These are phyloP conservation scores for Penicilliopsis zonata DNA, from an alignment of 495 filamentous ascomycete genomes.

Conservation along the genomic window DNA sequence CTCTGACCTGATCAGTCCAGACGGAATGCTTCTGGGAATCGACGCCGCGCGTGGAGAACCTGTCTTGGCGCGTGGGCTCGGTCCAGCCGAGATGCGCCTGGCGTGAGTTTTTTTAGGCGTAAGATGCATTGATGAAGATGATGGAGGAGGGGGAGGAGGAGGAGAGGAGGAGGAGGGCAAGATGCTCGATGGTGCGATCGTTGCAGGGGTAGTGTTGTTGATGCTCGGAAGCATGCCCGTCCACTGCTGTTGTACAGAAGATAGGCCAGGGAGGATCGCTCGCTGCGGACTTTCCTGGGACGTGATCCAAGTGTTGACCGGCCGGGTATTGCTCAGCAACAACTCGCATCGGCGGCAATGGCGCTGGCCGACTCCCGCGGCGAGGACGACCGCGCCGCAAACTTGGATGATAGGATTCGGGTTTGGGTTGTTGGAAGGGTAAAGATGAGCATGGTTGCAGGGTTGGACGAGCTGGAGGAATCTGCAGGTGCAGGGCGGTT, in stretches of 20 bases:
- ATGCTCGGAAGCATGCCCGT: neutral
- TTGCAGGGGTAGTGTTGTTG: neutral
- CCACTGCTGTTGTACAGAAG: too few relatives aligned
- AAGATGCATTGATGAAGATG: neutral
- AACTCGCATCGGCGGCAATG: slow-evolving; percentile 1
- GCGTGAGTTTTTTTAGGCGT: neutral
- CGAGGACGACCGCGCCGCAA: slow-evolving; percentile 3
- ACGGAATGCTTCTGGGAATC: too few relatives aligned
- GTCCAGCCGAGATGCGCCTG: neutral
- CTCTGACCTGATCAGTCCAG: too few relatives aligned
- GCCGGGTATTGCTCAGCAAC: neutral
- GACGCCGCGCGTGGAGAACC: too few relatives aligned
- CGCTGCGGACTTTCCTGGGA: too few relatives aligned
- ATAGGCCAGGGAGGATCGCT: too few relatives aligned
- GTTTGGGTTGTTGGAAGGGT: slow-evolving; percentile 5
- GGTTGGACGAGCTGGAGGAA: slow-evolving; percentile 16
- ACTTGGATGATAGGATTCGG: slow-evolving; percentile 4
- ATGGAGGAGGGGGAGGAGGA: neutral
- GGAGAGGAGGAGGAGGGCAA: neutral
- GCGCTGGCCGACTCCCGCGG: slow-evolving; percentile 4
- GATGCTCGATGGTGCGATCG: neutral
- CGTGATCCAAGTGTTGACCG: neutral
- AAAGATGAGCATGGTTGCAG: slow-evolving; percentile 4
- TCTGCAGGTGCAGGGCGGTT: slow-evolving; percentile 9
- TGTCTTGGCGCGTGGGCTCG: too few relatives aligned